Percentiles rank a stretch among this genome's conserved stretches.
These are phyloP conservation scores for Entonaema liquescens DNA, from an alignment of 495 filamentous ascomycete species.

Conservation along the genomic window DNA sequence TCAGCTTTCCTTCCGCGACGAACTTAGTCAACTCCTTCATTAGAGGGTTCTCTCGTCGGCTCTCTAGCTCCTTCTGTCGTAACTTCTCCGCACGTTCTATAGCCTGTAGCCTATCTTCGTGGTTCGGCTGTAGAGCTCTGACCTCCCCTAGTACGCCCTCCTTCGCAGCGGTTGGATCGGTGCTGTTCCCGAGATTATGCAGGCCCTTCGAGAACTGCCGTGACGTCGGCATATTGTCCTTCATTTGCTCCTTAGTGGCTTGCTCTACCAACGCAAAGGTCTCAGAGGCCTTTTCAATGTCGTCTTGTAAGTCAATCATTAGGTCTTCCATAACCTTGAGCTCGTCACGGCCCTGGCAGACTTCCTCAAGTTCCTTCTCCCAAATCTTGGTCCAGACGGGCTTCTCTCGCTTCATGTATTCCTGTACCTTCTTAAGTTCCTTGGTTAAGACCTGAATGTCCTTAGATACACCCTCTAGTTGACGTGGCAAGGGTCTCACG, in stretches of 20 bases:
- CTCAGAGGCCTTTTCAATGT: constrained; percentile 90
- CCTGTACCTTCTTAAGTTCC: constrained; percentile 94
- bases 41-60: constrained; percentile 77
- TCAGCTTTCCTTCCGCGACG: constrained; percentile 89
- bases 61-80: constrained; percentile 86
- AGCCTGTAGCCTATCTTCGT: constrained; percentile 89
- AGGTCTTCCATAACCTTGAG: constrained; percentile 95
- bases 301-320: constrained; percentile 88
- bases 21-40: constrained; percentile 88
- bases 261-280: constrained; percentile 96
- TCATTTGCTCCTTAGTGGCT: constrained; percentile 93
- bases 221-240: constrained; percentile 66
- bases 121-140: constrained; percentile 91
- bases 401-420: constrained; percentile 89
- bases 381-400: constrained; percentile 98
- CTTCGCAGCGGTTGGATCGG: constrained; percentile 82
- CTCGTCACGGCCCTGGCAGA: constrained; percentile 93
- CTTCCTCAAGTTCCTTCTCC: constrained; percentile 93
- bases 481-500: constrained; percentile 89
- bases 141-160: constrained; percentile 94
- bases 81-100: constrained; percentile 94
- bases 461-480: constrained; percentile 86
- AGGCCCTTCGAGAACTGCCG: constrained; percentile 67
- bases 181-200: constrained; percentile 67
- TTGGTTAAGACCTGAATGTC: constrained; percentile 82